Conservation (phyloP, 1,284 basidiomycete genomes). For the Ceratobasidium sp. region DNA sequence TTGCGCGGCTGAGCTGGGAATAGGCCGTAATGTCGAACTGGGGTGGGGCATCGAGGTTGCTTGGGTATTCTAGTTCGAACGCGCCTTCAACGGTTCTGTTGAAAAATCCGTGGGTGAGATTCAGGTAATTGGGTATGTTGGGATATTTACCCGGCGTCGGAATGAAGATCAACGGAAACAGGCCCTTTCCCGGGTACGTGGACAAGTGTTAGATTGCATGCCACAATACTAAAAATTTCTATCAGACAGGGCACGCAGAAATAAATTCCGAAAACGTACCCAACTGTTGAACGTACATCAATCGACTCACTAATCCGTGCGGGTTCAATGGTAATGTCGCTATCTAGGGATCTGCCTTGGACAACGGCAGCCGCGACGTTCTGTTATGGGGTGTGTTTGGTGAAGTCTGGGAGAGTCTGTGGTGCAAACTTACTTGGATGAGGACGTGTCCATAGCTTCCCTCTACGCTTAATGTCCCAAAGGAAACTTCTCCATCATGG, state of each 20-base stretch:
- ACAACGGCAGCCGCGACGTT: not conserved
- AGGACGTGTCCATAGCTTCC: not conserved
- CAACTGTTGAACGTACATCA: not conserved
- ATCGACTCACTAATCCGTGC: slow-evolving; percentile 2
- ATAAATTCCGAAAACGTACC: not conserved
- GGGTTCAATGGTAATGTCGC: not conserved
- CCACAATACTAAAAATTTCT: not conserved
- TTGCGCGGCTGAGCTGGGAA: not conserved
- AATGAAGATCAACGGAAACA: not conserved
- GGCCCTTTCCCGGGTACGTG: not conserved
- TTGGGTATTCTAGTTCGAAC: slow-evolving; percentile 3
- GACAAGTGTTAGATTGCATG: slow-evolving; percentile 3
- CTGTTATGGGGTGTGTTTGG: not conserved
- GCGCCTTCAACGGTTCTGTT: not conserved
- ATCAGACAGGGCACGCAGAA: not conserved
- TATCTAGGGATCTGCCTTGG: not conserved
- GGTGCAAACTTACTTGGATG: not conserved
- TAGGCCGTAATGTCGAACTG: slow-evolving; percentile 1
- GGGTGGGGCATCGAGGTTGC: not conserved
- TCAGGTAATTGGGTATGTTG: not conserved
- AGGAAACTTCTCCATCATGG: not conserved
- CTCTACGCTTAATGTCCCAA: not conserved
- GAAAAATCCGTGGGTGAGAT: not conserved
- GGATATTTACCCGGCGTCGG: not conserved
- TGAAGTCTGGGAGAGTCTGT: not conserved